Base-by-base conservation (phyloP, 2,329 filamentous ascomycete genomes). In the Penicillium rolfsii region DNA sequence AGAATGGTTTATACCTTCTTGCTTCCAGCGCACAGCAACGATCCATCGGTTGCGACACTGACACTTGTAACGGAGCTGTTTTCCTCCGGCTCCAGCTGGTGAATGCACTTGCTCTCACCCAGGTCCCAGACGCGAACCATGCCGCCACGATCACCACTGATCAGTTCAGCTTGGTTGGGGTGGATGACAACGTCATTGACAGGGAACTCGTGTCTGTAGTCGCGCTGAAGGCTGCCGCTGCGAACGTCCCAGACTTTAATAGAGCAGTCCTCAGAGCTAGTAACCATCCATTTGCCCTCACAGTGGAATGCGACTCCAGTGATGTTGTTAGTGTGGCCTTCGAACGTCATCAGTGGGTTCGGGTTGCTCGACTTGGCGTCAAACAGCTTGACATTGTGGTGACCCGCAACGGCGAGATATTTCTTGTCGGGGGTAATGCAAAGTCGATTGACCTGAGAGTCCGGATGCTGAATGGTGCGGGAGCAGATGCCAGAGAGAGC, bases 211-310 rank as follows among this genome's bases (percentile, higher is more conserved):
- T 99, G 95, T 68, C 86, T 89, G 76, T 99, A 99, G 78, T 94
- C 97, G 57, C 95, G 87, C 79, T 99, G 95, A 57, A 98, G 87
- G 60, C 85, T 88, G 49, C 91, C 94, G 12, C 85, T 91, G 50
- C 93, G 84, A 5, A 93, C 97, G 76, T 97, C 94, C 93, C 93
- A 97, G 65, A 97, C 96, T 83, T 96, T 96, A 73, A 97, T 93
- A 0, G 92, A 96, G 70, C 93, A 91, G 74, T 99, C 95, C 78
- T 99, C 95, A 50, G 91, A 96, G 77, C 91, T 96, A 9, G 95
- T 99, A 19, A 98, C 95, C 91, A 99, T 97, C 95, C 95, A 99
- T 80, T 99, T 99, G 11, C 94, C 93, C 78, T 99, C 95, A 76
- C 94, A 98, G 77, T 99, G 95, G 76, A 99, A 99, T 11, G 93